Evolutionary conservation across 2,329 filamentous ascomycete genomes (phyloP).

Genomic region (Didymella sp.): DNA sequence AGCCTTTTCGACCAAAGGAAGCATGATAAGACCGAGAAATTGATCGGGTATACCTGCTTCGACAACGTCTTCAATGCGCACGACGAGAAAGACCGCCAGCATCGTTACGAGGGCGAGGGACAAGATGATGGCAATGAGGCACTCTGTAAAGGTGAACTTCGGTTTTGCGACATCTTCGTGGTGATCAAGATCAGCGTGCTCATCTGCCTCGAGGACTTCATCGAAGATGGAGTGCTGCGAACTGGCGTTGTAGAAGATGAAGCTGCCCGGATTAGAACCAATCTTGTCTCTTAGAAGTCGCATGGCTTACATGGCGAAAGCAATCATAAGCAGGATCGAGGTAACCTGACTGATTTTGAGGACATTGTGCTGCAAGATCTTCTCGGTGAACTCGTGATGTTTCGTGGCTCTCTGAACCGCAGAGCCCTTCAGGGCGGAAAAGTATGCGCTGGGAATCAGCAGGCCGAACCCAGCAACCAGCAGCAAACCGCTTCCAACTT

Average conservation of each 20-base stretch:
- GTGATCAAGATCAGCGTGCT: slow-evolving; percentile 69
- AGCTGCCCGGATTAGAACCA: slow-evolving; percentile 65
- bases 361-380: slow-evolving; percentile 43
- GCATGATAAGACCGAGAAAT: slow-evolving; percentile 75
- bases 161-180: slow-evolving; percentile 65
- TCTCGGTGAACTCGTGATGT: slow-evolving; percentile 43
- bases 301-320: slow-evolving; percentile 59
- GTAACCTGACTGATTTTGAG: slow-evolving; percentile 48
- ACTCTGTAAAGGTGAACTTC: slow-evolving; percentile 79
- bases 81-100: slow-evolving; percentile 75
- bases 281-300: slow-evolving; percentile 59
- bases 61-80: slow-evolving; percentile 72
- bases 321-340: slow-evolving; percentile 46
- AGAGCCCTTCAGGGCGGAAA: slow-evolving; percentile 54
- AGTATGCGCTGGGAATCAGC: slow-evolving; percentile 46
- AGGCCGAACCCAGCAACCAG: slow-evolving; percentile 72
- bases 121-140: slow-evolving; percentile 68
- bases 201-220: slow-evolving; percentile 74
- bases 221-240: slow-evolving; percentile 82
- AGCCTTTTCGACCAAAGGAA: slow-evolving; percentile 84
- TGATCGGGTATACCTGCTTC: slow-evolving; percentile 57
- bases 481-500: slow-evolving; percentile 78
- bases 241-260: slow-evolving; percentile 74
- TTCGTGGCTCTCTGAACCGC: slow-evolving; percentile 36
- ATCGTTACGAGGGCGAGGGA: slow-evolving; percentile 73